phyloP scores from a whole-genome alignment of 2,329 filamentous ascomycete species.

The Beauveria medogensis region DNA sequence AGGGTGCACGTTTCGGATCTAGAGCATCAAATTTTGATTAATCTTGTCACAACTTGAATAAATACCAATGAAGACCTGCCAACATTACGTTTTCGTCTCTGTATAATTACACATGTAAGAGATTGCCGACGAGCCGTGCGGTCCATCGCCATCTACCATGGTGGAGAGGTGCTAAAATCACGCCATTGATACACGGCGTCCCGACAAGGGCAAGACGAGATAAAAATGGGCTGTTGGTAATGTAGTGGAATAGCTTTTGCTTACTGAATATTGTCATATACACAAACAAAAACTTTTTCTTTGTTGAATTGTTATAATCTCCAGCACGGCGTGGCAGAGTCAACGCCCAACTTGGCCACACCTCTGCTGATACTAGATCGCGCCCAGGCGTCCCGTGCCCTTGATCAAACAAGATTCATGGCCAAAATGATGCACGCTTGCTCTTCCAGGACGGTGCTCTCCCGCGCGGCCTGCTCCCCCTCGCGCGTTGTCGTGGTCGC shows the following conservation, averaged over 20 bases:
- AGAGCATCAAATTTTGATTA: too few species aligned
- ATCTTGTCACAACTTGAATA: too few species aligned
- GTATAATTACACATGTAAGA: too few species aligned
- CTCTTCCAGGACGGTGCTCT: background rate
- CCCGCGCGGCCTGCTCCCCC: background rate
- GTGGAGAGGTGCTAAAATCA: constrained; percentile 9
- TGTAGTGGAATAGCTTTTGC: too few species aligned
- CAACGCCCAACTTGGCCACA: too few species aligned
- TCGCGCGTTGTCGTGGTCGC: background rate
- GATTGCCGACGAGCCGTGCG: background rate
- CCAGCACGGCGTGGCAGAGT: background rate
- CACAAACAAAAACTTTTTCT: too few species aligned
- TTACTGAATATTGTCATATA: too few species aligned
- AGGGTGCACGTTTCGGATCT: too few species aligned
- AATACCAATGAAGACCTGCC: too few species aligned
- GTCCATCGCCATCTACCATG: background rate
- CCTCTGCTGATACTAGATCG: background rate
- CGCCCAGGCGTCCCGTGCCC: background rate
- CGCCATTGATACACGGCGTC: background rate
- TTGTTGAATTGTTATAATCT: background rate
- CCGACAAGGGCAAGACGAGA: background rate
- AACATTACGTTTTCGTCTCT: too few species aligned
- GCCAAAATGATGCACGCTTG: background rate
- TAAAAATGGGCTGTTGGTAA: constrained; percentile 1
- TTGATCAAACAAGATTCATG: background rate